Evolutionary conservation across 2,329 filamentous ascomycete species (phyloP).

Genomic region (Ceratocystis eucalypticola): DNA sequence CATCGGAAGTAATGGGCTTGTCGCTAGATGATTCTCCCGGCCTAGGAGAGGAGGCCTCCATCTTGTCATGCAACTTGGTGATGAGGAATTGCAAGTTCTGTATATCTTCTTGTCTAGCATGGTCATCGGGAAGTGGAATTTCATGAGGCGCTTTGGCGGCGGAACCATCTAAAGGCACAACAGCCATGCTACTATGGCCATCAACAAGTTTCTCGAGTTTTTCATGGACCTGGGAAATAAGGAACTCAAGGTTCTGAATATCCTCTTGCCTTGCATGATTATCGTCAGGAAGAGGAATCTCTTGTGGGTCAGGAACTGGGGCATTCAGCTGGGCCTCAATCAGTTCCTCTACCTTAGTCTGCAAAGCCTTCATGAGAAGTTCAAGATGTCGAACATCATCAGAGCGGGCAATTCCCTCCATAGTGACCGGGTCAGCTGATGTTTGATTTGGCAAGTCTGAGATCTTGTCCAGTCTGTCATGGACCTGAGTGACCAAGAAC

Average conservation of each 20-base stretch:
- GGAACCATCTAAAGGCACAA: background rate
- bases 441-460: background rate
- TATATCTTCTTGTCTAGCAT: slow-evolving; percentile 57
- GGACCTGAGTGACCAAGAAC: slow-evolving; percentile 13
- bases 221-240: slow-evolving; percentile 15
- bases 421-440: background rate
- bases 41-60: slow-evolving; percentile 39
- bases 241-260: slow-evolving; percentile 18
- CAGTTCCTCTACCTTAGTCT: slow-evolving; percentile 59
- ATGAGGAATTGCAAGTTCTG: slow-evolving; percentile 77
- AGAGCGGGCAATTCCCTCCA: slow-evolving; percentile 36
- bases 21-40: slow-evolving; percentile 23
- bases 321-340: slow-evolving; percentile 15
- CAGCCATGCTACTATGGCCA: slow-evolving; percentile 1
- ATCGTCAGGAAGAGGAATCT: slow-evolving; percentile 16
- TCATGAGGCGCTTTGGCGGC: background rate
- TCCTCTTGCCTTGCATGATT: slow-evolving; percentile 15
- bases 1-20: slow-evolving; percentile 35
- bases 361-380: slow-evolving; percentile 64
- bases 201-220: slow-evolving; percentile 18
- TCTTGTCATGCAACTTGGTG: slow-evolving; percentile 67
- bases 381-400: slow-evolving; percentile 80
- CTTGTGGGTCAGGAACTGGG: slow-evolving; percentile 37
- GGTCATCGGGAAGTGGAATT: slow-evolving; percentile 28
- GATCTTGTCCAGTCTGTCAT: slow-evolving; percentile 14